Evolutionary conservation across 306 rosid species (phyloP), one percentile per base, ranked within the genome.

Genomic region (Gleditsia sinensis): DNA sequence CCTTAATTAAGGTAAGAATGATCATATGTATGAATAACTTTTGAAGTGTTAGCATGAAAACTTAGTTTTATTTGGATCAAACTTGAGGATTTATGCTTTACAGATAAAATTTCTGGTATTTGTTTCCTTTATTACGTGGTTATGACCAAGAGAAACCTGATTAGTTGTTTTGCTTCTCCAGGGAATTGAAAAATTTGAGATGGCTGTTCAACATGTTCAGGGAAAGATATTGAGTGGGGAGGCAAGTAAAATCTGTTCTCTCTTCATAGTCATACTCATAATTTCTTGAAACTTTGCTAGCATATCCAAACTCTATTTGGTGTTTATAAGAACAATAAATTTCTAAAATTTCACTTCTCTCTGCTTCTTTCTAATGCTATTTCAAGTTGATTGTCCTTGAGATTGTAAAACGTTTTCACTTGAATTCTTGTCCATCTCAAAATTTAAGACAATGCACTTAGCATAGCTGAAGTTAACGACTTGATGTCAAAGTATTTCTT

Each of bases 121-220:
- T 49, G 19, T 13, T 56, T 72, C 39, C 19, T 21, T 25, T 19
- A 14, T 76, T 27, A 48, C 10, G n/a, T 24, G 33, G 53, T 57
- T 30, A 55, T 53, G 69, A 67, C 37, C 57, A 25, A 51, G 21
- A 57, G 69, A 63, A 46, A 64, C 24, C 56, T 60, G 36, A 57
- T 6, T 32, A 27, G 25, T 83, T 28, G n/a, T 16, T 78, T 77
- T 39, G 16, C 69, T 46, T 75, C 74, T 75, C 43, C 75, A 95
- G 99, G 99, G 99, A 50, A 95, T 95, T 64, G 99, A 92, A 78
- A 95, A 86, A 81, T 95, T 95, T 78, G 85, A 92, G 83, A 82
- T 81, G 75, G 95, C 99, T 51, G 91, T 88, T 86, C 90, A 78
- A 74, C 93, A 92, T 80, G 90, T 92, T 76, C 88, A 92, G 78